Conservation (phyloP, 257 asterid species). For the Capsicum rhomboideum region DNA sequence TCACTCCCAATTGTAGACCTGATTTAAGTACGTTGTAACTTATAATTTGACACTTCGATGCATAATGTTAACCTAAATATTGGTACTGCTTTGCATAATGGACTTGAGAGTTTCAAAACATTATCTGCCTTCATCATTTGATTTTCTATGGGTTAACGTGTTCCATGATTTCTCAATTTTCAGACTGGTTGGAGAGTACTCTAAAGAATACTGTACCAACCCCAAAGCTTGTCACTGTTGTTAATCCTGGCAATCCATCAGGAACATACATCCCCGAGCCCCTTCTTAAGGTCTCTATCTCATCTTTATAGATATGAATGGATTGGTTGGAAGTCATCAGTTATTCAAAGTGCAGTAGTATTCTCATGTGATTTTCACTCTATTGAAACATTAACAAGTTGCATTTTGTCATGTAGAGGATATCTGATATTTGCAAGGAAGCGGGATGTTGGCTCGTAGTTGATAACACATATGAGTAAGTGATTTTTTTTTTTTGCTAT, state of each 20-base stretch:
- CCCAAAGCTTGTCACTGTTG: slow-evolving; percentile 88
- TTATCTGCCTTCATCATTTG: not conserved
- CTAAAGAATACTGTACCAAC: slow-evolving; percentile 63
- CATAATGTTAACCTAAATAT: not conserved
- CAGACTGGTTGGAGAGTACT: slow-evolving; percentile 89
- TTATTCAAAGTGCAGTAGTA: not conserved
- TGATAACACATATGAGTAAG: slow-evolving; percentile 97
- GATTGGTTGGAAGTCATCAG: not conserved
- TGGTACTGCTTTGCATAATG: not conserved
- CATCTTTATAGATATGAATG: not conserved
- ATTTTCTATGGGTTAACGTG: not conserved
- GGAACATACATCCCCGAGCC: slow-evolving; percentile 92
- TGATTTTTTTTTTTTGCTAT: not conserved
- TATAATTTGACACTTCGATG: not conserved
- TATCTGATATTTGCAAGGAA: slow-evolving; percentile 70
- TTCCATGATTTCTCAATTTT: slow-evolving; percentile 6
- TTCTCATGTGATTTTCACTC: not conserved
- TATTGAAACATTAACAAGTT: not conserved
- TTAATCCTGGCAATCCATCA: slow-evolving; percentile 98
- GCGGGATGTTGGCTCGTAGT: slow-evolving; percentile 94
- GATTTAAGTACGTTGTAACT: not conserved
- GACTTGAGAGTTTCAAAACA: not conserved
- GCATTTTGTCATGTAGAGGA: slow-evolving; percentile 44
- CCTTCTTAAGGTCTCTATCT: slow-evolving; percentile 70
- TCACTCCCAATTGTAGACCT: not conserved